These are phyloP conservation scores for Haematococcus sp. DNA, from an alignment of 139 green algal species.

Conservation along the genomic window DNA sequence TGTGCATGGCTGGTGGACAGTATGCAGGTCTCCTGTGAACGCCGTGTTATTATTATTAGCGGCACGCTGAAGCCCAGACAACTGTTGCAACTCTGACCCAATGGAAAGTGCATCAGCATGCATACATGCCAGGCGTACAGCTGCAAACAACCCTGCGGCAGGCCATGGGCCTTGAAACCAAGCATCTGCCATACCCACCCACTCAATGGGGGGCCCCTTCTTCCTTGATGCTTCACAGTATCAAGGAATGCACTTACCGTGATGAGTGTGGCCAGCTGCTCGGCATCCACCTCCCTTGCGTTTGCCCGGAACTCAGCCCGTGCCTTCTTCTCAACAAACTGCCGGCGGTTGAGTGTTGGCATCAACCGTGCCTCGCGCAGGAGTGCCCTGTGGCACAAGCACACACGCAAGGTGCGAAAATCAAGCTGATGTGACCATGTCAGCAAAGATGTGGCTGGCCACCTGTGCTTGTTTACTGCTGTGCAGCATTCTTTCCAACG, in stretches of 20 bases:
- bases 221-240: background rate
- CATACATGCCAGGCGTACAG: no score
- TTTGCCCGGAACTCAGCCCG: background rate
- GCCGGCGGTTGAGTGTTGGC: slow-evolving; percentile 1
- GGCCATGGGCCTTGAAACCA: background rate
- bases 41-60: no score
- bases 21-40: no score
- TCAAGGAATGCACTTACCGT: background rate
- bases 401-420: no score
- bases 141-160: background rate
- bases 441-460: no score
- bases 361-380: slow-evolving; percentile 13
- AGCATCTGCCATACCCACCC: background rate
- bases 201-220: background rate
- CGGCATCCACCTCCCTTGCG: background rate
- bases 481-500: no score
- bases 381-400: slow-evolving; percentile 1
- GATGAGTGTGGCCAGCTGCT: background rate
- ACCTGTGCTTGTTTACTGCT: no score
- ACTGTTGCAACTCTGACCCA: no score
- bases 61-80: no score
- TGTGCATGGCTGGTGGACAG: no score
- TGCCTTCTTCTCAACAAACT: slow-evolving; percentile 7
- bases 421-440: no score
- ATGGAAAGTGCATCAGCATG: no score